Percentiles rank a stretch among this genome's conserved stretches.
Conservation (phyloP, 192 early-diverging fungal genomes). For the Coemansia sp. region DNA sequence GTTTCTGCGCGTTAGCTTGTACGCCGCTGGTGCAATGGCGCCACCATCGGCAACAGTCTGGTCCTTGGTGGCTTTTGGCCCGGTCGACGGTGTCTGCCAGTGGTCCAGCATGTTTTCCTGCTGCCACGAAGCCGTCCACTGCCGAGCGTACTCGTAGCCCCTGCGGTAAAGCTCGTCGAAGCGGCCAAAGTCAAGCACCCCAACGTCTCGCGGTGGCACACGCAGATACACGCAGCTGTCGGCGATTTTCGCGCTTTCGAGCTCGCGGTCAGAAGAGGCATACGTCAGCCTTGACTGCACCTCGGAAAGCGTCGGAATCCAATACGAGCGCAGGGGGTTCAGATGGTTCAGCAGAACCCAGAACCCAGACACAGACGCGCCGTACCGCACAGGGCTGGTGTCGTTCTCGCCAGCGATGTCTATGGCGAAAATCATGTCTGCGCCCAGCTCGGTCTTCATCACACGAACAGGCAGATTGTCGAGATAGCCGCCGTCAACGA, state of each 20-base stretch:
- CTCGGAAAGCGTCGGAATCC: slow-evolving; percentile 89
- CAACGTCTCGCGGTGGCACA: slow-evolving; percentile 83
- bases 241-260: slow-evolving; percentile 84
- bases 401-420: slow-evolving; percentile 93
- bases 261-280: slow-evolving; percentile 79
- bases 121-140: slow-evolving; percentile 78
- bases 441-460: slow-evolving; percentile 72
- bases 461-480: slow-evolving; percentile 94
- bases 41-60: slow-evolving; percentile 3
- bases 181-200: slow-evolving; percentile 87
- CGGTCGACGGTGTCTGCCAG: slow-evolving; percentile 20
- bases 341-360: slow-evolving; percentile 78
- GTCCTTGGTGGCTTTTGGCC: background rate
- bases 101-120: slow-evolving; percentile 63
- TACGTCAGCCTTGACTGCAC: slow-evolving; percentile 94
- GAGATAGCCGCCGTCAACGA: slow-evolving; percentile 99
- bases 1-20: slow-evolving; percentile 29
- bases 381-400: slow-evolving; percentile 86
- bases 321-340: slow-evolving; percentile 69
- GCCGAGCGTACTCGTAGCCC: slow-evolving; percentile 81
- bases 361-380: slow-evolving; percentile 91
- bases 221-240: slow-evolving; percentile 81
- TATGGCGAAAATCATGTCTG: slow-evolving; percentile 88
- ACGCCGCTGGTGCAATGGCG: slow-evolving; percentile 4
- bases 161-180: slow-evolving; percentile 82